Evolutionary conservation across 768 basidiomycete genomes (phyloP).

Genomic region (Phylloporus rhodoxanthus): DNA sequence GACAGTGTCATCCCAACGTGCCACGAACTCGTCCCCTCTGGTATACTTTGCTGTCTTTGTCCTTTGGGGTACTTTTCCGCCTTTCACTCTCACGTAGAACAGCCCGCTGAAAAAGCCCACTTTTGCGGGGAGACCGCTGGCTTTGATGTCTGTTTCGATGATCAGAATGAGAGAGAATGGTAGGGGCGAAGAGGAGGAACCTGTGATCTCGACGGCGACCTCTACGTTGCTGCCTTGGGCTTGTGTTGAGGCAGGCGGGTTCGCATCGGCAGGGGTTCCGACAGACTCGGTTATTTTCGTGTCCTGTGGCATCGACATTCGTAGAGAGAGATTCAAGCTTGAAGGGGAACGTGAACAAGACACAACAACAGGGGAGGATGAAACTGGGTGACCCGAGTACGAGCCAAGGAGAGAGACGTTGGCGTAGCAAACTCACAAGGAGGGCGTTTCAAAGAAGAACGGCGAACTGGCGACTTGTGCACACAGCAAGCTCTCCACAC

Average conservation of each 20-base stretch:
- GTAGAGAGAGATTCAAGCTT: not conserved
- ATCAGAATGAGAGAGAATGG: not conserved
- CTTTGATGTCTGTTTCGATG: slow-evolving; percentile 26
- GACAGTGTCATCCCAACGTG: slow-evolving; percentile 24
- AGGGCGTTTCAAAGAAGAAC: not conserved
- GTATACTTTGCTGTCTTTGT: slow-evolving; percentile 25
- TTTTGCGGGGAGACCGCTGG: slow-evolving; percentile 31
- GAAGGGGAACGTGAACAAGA: not conserved
- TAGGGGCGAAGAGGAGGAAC: not conserved
- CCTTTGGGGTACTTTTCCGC: slow-evolving; percentile 22
- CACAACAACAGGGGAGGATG: not conserved
- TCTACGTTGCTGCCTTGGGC: slow-evolving; percentile 11
- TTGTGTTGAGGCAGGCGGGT: not conserved
- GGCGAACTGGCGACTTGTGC: not conserved
- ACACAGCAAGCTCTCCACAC: not conserved
- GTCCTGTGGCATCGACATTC: slow-evolving; percentile 14
- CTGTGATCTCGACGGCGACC: slow-evolving; percentile 27
- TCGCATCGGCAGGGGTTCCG: not conserved
- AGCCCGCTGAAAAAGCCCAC: slow-evolving; percentile 26
- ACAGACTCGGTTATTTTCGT: not conserved
- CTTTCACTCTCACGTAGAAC: slow-evolving; percentile 27
- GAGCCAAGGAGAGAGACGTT: not conserved
- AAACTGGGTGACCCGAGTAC: not conserved
- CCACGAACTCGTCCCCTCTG: slow-evolving; percentile 26
- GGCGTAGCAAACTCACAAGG: not conserved